Conservation (phyloP, 2,329 filamentous ascomycete species). For the Botryotinia globosa region DNA sequence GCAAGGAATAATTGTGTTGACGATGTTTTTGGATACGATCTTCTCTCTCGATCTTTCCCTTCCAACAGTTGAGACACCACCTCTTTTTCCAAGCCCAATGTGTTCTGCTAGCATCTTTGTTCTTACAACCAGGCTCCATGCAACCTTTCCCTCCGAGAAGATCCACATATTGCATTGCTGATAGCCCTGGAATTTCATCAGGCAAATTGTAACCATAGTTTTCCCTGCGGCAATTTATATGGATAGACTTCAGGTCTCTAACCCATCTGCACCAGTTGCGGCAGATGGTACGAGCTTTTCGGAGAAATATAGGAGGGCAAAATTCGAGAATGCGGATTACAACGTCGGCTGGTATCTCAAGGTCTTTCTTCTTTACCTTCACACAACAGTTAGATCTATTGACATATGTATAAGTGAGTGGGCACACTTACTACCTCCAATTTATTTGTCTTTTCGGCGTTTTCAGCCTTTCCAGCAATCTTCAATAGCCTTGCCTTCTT, state of each 20-base stretch:
- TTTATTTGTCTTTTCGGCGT: conserved; percentile 24
- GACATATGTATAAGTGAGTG: not conserved
- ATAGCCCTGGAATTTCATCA: conserved; percentile 25
- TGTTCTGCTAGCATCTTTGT: conserved; percentile 32
- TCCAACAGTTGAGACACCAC: conserved; percentile 36
- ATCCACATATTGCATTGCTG: conserved; percentile 33
- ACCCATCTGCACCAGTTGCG: conserved; percentile 28
- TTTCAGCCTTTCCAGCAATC: conserved; percentile 21
- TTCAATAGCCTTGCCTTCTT: conserved; percentile 21
- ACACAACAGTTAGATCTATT: conserved; percentile 21
- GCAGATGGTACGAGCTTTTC: conserved; percentile 33
- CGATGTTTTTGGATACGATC: conserved; percentile 34
- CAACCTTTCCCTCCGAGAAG: conserved; percentile 37
- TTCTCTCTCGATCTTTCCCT: conserved; percentile 34
- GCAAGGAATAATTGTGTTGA: conserved; percentile 27
- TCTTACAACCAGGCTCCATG: conserved; percentile 29
- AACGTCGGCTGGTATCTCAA: conserved; percentile 26
- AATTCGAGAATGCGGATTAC: conserved; percentile 37
- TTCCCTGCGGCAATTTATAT: conserved; percentile 34
- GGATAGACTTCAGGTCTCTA: conserved; percentile 32
- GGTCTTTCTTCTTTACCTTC: conserved; percentile 23
- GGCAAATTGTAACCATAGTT: conserved; percentile 37
- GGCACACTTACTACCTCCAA: conserved; percentile 28
- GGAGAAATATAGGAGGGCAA: conserved; percentile 35
- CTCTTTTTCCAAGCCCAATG: conserved; percentile 38